A percentile compares a stretch with the other conserved stretches of the same genome.
These are phyloP conservation scores for Magnusiomyces fungicola DNA, from an alignment of 1,139 yeast species.

Conservation along the genomic window DNA sequence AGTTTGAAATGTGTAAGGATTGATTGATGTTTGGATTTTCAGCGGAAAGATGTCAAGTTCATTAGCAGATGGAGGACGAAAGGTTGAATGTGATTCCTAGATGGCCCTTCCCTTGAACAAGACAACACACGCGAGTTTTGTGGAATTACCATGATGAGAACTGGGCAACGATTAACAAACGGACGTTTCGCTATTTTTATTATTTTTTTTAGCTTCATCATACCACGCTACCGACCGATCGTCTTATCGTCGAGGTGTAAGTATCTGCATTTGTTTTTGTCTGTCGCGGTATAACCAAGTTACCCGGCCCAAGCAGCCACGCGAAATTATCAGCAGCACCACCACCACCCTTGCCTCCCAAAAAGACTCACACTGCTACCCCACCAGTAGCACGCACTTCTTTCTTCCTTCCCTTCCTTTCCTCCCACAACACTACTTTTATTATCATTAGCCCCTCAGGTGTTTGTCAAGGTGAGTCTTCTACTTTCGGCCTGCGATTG, in stretches of 20 bases:
- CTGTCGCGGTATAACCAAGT: too few relatives aligned
- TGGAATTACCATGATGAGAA: neutral
- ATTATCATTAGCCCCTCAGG: neutral
- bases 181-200: neutral
- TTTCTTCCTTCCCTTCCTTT: neutral
- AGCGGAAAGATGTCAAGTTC: neutral
- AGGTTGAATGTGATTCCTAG: too few relatives aligned
- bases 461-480: too few relatives aligned
- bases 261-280: neutral
- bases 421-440: neutral
- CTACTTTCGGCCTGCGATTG: too few relatives aligned
- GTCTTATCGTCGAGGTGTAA: constrained; percentile 3
- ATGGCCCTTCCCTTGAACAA: neutral
- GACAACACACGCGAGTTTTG: neutral
- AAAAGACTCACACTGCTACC: too few relatives aligned
- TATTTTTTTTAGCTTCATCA: neutral
- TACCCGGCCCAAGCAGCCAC: too few relatives aligned
- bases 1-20: constrained; percentile 5
- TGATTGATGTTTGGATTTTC: neutral
- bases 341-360: too few relatives aligned
- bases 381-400: neutral
- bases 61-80: too few relatives aligned
- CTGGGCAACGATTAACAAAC: neutral
- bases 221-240: constrained; percentile 3
- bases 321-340: too few relatives aligned